These are phyloP conservation scores for Boeremia exigua DNA, from an alignment of 2,329 filamentous ascomycete genomes.

Conservation along the genomic window DNA sequence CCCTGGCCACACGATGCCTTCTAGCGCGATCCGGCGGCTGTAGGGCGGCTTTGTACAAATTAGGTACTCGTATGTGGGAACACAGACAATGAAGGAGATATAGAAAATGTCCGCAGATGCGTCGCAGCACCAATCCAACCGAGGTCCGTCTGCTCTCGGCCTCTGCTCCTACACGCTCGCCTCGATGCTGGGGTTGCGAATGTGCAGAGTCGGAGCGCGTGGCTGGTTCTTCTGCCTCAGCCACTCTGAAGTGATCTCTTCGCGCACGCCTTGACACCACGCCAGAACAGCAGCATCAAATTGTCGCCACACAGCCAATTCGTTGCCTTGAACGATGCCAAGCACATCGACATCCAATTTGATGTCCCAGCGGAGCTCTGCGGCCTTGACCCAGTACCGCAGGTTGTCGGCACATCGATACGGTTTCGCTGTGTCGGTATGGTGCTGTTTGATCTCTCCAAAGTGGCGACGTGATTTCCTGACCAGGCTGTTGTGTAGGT, in stretches of 20 bases:
- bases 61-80: slow-evolving; percentile 26
- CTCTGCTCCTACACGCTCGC: slow-evolving; percentile 9
- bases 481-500: slow-evolving; percentile 88
- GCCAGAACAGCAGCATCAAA: slow-evolving; percentile 83
- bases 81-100: slow-evolving; percentile 38
- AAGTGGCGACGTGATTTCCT: slow-evolving; percentile 85
- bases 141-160: no score
- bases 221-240: slow-evolving; percentile 50
- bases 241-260: slow-evolving; percentile 81
- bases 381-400: slow-evolving; percentile 94
- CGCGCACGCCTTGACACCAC: slow-evolving; percentile 83
- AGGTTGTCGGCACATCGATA: slow-evolving; percentile 94
- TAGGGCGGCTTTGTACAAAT: slow-evolving; percentile 28
- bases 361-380: slow-evolving; percentile 91
- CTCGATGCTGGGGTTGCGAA: slow-evolving; percentile 44
- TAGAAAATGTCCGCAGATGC: slow-evolving; percentile 8
- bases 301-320: slow-evolving; percentile 73
- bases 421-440: slow-evolving; percentile 92
- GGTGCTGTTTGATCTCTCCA: slow-evolving; percentile 85
- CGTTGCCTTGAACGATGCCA: slow-evolving; percentile 79
- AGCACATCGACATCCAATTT: slow-evolving; percentile 83
- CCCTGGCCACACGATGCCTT: slow-evolving; percentile 4
- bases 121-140: slow-evolving; percentile 1
- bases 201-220: slow-evolving; percentile 48
- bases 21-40: not conserved